Evolutionary conservation across 345 rosid genomes (phyloP).

Genomic region (Kandelia obovata): DNA sequence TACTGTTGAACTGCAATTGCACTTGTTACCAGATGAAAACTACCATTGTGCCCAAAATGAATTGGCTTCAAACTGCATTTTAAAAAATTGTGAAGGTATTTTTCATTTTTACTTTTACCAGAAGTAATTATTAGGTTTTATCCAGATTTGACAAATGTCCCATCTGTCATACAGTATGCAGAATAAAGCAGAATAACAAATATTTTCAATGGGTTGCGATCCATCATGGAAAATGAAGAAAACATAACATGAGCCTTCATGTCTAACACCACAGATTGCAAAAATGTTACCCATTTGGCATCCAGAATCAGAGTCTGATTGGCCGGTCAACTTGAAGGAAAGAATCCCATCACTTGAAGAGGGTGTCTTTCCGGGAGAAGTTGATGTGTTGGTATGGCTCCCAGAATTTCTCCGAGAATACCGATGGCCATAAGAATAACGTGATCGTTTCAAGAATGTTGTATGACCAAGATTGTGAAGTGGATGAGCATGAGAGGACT

Average conservation of each 20-base stretch:
- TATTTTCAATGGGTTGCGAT: neutral
- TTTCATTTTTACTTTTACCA: too few relatives aligned
- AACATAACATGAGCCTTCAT: neutral
- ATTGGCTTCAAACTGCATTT: too few relatives aligned
- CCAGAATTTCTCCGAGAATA: conserved; percentile 46
- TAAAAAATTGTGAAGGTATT: too few relatives aligned
- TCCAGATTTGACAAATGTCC: too few relatives aligned
- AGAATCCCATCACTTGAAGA: conserved; percentile 32
- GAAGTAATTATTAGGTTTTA: too few relatives aligned
- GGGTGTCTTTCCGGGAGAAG: conserved; percentile 39
- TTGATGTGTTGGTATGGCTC: conserved; percentile 32
- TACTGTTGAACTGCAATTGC: neutral
- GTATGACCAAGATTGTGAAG: conserved; percentile 42
- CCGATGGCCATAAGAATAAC: conserved; percentile 51
- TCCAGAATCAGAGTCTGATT: conserved; percentile 29
- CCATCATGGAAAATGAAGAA: neutral
- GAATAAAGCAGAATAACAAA: neutral
- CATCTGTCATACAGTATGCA: neutral
- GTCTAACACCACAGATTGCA: neutral
- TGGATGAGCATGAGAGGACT: conserved; percentile 29
- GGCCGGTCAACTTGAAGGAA: conserved; percentile 35
- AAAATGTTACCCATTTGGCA: conserved; percentile 26
- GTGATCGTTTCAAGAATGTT: conserved; percentile 51
- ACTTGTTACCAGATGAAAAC: too few relatives aligned
- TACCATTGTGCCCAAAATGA: too few relatives aligned